Evolutionary conservation across 495 filamentous ascomycete species (phyloP), one percentile per base, ranked within the genome.

Genomic region (Aspergillus homomorphus): DNA sequence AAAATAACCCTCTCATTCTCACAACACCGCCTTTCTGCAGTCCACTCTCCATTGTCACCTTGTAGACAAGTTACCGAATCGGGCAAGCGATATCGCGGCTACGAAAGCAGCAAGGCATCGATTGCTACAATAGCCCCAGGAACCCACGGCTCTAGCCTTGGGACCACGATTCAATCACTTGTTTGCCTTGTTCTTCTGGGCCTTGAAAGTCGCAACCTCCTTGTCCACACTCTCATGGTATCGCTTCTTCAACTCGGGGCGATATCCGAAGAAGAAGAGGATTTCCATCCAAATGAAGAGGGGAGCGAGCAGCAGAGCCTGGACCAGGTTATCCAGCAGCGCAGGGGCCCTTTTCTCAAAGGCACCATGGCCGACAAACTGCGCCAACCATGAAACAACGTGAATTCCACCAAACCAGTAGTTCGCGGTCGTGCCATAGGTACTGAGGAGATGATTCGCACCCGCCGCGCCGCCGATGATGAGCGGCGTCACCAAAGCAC

Each of bases 201-300:
- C 67, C 42, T 73, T 74, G 58, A 78, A 77, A 42, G 75, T 71
- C 9, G 61, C 62, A 55, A 79, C 71, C 69, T 94, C 89, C 58
- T 81, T 71, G 68, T 84, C 71, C 3, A 97, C 89, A 24, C 79
- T 87, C 62, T 87, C 85, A 51, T 91, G 83, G 33, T 97, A 81
- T 42, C 94, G 81, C 50, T 82, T 79, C 74, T 90, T 89, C 66
- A 98, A 74, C 69, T 93, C 92, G 0, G 88, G 89, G 22, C 94
- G 82, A 73, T 98, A 98, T 6, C 94, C 94, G 54, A 93, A 85
- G 66, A 80, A 86, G 76, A 98, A 98, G 21, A 98, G 76, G 18
- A 96, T 75, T 78, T 98, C 93, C 69, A 98, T 87, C 89, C 93
- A 98, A 28, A 98, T 92, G 66, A 98, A 98, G 62, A 98, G 85